Evolutionary conservation across 495 filamentous ascomycete genomes (phyloP), one percentile per base, ranked within the genome.

Genomic region (Neurospora terricola): DNA sequence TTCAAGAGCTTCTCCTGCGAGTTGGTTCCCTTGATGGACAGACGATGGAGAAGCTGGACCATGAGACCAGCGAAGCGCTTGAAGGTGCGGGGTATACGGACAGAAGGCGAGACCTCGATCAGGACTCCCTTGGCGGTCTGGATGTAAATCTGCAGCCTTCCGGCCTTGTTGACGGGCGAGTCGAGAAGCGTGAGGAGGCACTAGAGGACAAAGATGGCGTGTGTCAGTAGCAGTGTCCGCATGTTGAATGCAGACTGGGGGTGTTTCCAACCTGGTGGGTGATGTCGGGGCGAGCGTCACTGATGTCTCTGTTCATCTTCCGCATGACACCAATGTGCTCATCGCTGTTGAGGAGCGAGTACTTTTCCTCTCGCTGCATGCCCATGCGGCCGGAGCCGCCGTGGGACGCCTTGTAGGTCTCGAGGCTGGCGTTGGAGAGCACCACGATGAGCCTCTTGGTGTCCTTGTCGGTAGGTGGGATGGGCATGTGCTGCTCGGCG

Each of bases 301-400:
- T 97, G 77, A 99, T 99, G 78, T 99, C 96, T 69, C 96, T 86
- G 83, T 96, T 96, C 95, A 97, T 98, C 87, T 98, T 99, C 79
- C 96, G 91, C 93, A 98, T 96, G 74, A 98, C 91, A 70, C 96
- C 96, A 74, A 99, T 99, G 80, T 99, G 96, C 83, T 99, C 96
- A 77, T 99, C 96, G 80, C 94, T 97, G 87, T 99, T 99, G 76
- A 99, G 88, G 54, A 99, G 85, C 68, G 93, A 93, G 83, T 96
- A 98, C 80, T 98, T 98, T 76, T 98, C 96, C 76, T 97, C 94
- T 30, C 90, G 86, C 54, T 87, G 88, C 73, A 88, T 84, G 45
- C 90, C 90, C 74, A 84, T 87, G 72, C 91, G 90, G 74, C 85
- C 85, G 30, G 82, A 70, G 34, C 91, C 89, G 71, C 88, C 88